Conservation (phyloP, 805 yeast genomes). For the Ogataea pignaliae region DNA sequence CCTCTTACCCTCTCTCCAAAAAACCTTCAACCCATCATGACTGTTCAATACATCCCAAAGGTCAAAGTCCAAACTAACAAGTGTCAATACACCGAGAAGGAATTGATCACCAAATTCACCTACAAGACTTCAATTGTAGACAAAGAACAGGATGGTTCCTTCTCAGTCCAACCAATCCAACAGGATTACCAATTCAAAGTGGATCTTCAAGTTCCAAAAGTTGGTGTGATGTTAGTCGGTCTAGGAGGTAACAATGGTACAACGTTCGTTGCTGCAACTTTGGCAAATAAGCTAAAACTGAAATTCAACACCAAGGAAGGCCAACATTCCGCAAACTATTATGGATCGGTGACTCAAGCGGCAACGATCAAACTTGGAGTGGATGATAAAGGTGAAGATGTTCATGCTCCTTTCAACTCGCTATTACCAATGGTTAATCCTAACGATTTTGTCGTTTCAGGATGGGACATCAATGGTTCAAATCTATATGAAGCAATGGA, state of each 20-base stretch:
- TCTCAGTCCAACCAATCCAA: constrained; percentile 63
- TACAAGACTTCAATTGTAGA: constrained; percentile 76
- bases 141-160: constrained; percentile 43
- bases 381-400: constrained; percentile 76
- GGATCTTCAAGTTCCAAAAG: constrained; percentile 74
- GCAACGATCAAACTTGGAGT: constrained; percentile 88
- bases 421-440: constrained; percentile 86
- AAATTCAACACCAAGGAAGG: constrained; percentile 82
- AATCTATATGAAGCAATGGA: constrained; percentile 74
- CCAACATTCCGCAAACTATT: constrained; percentile 66
- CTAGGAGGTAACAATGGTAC: constrained; percentile 97
- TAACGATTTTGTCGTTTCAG: constrained; percentile 83
- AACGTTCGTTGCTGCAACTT: constrained; percentile 77
- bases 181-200: constrained; percentile 82
- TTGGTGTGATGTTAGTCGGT: constrained; percentile 89
- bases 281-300: constrained; percentile 79
- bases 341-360: constrained; percentile 91
- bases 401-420: constrained; percentile 88
- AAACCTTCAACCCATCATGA: constrained; percentile 16
- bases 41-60: constrained; percentile 32
- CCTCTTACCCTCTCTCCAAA: background rate
- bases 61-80: constrained; percentile 56
- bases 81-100: constrained; percentile 44
- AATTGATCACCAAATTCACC: constrained; percentile 57
- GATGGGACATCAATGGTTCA: constrained; percentile 87